Evolutionary conservation across 139 green algal genomes (phyloP), one percentile per base, ranked within the genome.

Genomic region (Chlorella sorokiniana): DNA sequence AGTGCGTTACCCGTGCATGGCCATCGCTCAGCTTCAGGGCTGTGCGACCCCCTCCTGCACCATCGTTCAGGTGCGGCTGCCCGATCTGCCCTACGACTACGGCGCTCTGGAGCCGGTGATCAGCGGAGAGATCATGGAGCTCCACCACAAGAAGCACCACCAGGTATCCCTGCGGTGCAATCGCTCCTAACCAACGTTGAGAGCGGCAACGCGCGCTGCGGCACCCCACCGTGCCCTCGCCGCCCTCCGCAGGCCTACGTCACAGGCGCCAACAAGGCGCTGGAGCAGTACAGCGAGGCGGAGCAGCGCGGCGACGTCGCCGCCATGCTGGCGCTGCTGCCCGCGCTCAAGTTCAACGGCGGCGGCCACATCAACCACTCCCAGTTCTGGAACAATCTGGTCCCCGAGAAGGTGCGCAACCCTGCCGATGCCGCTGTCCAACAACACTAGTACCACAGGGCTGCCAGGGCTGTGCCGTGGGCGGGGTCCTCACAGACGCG

Each of bases 321-420:
- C 6, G 92, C 87, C 52, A 91, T 96, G 79, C 96, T 98, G 31
- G 77, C 85, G 9, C 88, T 98, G 69, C 94, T 99, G 82, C 51
- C 77, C 6, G 94, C 93, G 18, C 89, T 99, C 70, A 97, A 98
- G 76, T 99, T 99, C 89, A 99, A 99, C 79, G 96, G 95, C 20
- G 96, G 96, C 82, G 94, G 96, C 20, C 96, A 99, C 87, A 80
- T 99, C 56, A 99, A 99, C 87, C 96, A 99, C 85, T 92, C 88
- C 52, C 96, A 98, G 81, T 99, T 99, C 90, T 99, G 96, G 96
- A 91, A 94, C 52, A 98, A 97, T 85, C 86, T 99, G 14, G 84
- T 73, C 22, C 92, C 96, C 20, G 78, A 86, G 42, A 97, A 96
- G 86, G 94, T 94, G 69, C n/a, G 71, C 25, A 25, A 56, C 48